Evolutionary conservation across 2,329 filamentous ascomycete species (phyloP), one percentile per base, ranked within the genome.

Genomic region (Pseudomassariella vexata): DNA sequence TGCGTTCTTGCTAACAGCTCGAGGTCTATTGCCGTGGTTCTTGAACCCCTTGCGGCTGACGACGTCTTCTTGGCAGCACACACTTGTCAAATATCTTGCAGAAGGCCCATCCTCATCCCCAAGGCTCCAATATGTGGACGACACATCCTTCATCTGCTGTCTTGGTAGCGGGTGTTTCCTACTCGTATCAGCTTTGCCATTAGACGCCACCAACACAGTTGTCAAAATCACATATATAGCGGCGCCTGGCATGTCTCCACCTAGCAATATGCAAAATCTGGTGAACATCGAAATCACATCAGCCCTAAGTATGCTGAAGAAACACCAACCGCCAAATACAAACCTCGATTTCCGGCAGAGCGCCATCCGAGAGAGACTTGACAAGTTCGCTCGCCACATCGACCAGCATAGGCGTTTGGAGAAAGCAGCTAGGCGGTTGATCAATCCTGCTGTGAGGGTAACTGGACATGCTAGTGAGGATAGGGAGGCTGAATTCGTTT

Each of bases 381-480:
- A 35, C 33, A 35, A 35, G 27, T 26, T 35, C 33, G 18, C 33
- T n/a, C 33, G 33, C 3, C 33, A 35, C 22, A 29, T 31, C 5
- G 26, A 35, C 27, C 27, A 31, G n/a, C 33, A 35, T 12, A 22
- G 21, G 17, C 26, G 33, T n/a, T 20, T 24, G 6, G 33, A 35
- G 21, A 31, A 16, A 16, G 26, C 9, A 12, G 21, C 27, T 11
- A 27, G 33, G 2, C 27, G 33, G 21, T 30, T 30, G 19, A 19
- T 35, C 27, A 31, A 35, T 21, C 19, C 23, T 9, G 33, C 33
- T 5, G 14, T 35, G 9, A 20, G 33, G 14, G 32, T 19, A 10
- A 14, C 19, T 9, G 32, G 5, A 14, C 8, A 12, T 16, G 25
- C 19, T 2, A 16, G 17, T 12, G 23, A 8, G 3, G 32, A 35